phyloP scores from a whole-genome alignment of 345 rosid genomes.

The Lumnitzera littorea region DNA sequence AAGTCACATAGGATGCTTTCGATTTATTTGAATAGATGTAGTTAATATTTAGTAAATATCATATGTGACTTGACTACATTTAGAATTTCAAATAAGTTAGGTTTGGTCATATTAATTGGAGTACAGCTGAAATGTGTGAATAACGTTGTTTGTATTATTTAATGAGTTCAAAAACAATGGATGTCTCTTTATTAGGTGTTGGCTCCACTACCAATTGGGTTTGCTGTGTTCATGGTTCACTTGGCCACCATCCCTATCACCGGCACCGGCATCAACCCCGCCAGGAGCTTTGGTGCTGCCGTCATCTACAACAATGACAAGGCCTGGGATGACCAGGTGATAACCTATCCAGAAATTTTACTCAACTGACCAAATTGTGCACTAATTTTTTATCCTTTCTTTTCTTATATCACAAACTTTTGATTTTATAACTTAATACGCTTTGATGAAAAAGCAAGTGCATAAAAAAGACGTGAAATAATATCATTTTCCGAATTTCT shows the following conservation, averaged over 20 bases:
- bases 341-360: not conserved
- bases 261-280: constrained; percentile 67
- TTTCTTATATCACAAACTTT: too few species aligned
- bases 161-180: too few species aligned
- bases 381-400: too few species aligned
- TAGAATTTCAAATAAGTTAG: not conserved
- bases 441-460: too few species aligned
- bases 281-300: constrained; percentile 61
- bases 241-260: constrained; percentile 69
- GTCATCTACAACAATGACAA: constrained; percentile 44
- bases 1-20: not conserved
- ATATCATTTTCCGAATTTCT: not conserved
- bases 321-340: constrained; percentile 58
- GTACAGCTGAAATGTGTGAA: not conserved
- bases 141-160: too few species aligned
- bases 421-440: too few species aligned
- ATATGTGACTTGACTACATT: not conserved
- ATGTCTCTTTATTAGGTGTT: too few species aligned
- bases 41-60: not conserved
- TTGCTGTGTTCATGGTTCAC: constrained; percentile 67
- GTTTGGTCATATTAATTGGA: not conserved
- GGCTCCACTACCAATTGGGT: constrained; percentile 82
- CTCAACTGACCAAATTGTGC: too few species aligned
- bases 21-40: not conserved
- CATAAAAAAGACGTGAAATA: too few species aligned